Conservation (phyloP, 768 basidiomycete species). For the Mycena haematopus region DNA sequence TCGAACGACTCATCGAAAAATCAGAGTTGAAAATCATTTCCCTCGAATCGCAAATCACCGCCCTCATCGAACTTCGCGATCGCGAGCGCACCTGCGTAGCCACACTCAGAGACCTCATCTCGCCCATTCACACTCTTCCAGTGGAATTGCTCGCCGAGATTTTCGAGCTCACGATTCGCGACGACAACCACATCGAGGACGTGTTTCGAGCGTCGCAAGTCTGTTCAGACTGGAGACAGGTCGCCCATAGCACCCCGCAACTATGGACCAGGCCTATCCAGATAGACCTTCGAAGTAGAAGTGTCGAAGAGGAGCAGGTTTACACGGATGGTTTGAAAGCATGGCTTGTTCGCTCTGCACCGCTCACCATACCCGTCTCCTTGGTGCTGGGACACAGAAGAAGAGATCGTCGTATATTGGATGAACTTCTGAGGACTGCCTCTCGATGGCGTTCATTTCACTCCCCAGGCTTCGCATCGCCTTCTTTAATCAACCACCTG, state of each 20-base stretch:
- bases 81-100: background rate
- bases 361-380: background rate
- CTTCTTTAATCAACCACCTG: too few relatives aligned
- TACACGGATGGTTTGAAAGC: background rate
- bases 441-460: background rate
- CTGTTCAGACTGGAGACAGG: background rate
- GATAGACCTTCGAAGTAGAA: background rate
- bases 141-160: constrained; percentile 5
- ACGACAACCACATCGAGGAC: background rate
- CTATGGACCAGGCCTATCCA: background rate
- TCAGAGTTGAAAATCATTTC: background rate
- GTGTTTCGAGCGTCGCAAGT: background rate
- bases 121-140: background rate
- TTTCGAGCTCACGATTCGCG: background rate
- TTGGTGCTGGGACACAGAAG: background rate
- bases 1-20: background rate
- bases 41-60: background rate
- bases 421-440: background rate
- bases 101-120: background rate
- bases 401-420: background rate
- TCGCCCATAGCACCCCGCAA: constrained; percentile 1
- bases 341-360: constrained; percentile 1
- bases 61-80: background rate
- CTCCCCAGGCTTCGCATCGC: too few relatives aligned
- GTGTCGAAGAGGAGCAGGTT: background rate